These are phyloP conservation scores for Acacia crassicarpa DNA, from an alignment of 306 rosid genomes.

Conservation along the genomic window DNA sequence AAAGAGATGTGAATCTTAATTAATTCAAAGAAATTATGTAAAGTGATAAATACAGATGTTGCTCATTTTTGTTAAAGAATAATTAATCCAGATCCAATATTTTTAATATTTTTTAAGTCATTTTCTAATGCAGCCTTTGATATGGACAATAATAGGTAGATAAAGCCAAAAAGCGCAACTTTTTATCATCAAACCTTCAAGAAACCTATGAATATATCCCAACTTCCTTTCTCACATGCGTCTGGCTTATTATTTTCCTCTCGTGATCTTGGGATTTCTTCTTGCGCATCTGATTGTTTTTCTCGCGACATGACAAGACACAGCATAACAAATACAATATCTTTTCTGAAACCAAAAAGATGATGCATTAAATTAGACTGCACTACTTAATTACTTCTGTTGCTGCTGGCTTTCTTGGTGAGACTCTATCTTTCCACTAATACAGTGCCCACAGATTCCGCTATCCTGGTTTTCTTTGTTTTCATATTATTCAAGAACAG, in stretches of 20 bases:
- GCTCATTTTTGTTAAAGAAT: neutral
- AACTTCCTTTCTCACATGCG: conserved; percentile 28
- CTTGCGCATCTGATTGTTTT: neutral
- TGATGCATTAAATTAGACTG: neutral
- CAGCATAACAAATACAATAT: neutral
- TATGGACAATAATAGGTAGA: neutral
- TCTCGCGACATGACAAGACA: neutral
- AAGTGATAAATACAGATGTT: neutral
- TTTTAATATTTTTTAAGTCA: neutral
- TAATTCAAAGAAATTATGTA: neutral
- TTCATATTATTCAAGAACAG: neutral
- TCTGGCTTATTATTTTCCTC: conserved; percentile 14
- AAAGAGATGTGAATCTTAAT: neutral
- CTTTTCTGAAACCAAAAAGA: neutral
- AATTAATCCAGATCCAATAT: neutral
- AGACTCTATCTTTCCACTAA: neutral
- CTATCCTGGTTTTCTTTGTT: neutral
- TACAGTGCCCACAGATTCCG: neutral
- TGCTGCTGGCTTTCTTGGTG: neutral
- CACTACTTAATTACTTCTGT: neutral
- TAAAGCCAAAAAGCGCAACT: neutral
- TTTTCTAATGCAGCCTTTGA: neutral
- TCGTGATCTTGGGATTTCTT: conserved; percentile 38
- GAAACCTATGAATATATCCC: conserved; percentile 38
- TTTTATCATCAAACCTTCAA: conserved; percentile 21